Conservation (phyloP, 306 rosid species). For the Inga oerstediana region DNA sequence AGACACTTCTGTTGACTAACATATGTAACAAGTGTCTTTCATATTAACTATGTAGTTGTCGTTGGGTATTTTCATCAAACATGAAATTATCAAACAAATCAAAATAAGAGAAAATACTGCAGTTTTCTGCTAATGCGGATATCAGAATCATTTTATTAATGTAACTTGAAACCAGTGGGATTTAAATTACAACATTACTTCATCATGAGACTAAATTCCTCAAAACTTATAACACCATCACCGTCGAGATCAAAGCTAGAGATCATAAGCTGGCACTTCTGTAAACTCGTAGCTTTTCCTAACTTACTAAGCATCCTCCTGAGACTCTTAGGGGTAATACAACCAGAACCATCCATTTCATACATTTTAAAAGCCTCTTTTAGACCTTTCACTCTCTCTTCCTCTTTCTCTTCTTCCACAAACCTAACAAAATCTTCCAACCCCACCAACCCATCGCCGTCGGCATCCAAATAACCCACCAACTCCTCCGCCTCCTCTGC, state of each 20-base stretch:
- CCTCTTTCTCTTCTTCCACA: conserved; percentile 71
- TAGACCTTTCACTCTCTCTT: conserved; percentile 63
- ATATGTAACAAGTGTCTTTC: neutral
- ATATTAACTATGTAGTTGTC: neutral
- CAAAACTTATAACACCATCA: conserved; percentile 75
- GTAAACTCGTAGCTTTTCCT: conserved; percentile 64
- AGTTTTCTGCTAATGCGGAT: conserved; percentile 2
- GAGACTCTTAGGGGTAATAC: conserved; percentile 75
- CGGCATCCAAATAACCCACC: conserved; percentile 50
- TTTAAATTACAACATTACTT: conserved; percentile 18
- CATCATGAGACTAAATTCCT: conserved; percentile 86
- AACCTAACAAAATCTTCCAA: conserved; percentile 70
- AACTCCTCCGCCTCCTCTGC: conserved; percentile 47
- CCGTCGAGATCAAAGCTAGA: conserved; percentile 72
- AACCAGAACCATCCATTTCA: conserved; percentile 71
- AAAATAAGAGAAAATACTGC: conserved; percentile 33
- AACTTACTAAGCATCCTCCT: conserved; percentile 68
- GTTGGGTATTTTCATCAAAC: neutral
- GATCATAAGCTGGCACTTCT: conserved; percentile 68
- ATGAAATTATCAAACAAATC: conserved; percentile 20
- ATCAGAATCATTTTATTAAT: neutral
- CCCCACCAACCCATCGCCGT: conserved; percentile 63
- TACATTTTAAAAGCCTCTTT: conserved; percentile 79
- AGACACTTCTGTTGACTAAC: no score
- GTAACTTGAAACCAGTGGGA: neutral